phyloP scores from a whole-genome alignment of 495 filamentous ascomycete genomes.

The Aspergillus baeticus region DNA sequence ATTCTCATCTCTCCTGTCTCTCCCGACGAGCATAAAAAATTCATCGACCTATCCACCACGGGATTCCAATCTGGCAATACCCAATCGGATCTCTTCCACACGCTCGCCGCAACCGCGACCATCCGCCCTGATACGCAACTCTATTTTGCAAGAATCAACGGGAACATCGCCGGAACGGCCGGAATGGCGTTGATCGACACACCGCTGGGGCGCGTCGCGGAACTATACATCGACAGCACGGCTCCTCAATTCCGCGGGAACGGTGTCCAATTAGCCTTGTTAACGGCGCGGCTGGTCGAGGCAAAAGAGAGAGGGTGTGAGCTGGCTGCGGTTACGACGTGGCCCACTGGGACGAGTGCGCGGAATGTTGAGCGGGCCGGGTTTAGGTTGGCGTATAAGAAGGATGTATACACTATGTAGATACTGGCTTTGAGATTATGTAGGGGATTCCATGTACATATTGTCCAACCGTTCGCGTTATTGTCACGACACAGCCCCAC shows the following conservation, averaged over 20 bases:
- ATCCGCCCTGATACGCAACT: conserved; percentile 17
- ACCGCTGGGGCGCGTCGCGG: conserved; percentile 11
- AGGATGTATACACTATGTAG: too few species aligned
- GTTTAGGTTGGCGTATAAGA: conserved; percentile 18
- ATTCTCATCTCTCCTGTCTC: background rate
- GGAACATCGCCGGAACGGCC: conserved; percentile 16
- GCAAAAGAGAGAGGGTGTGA: conserved; percentile 13
- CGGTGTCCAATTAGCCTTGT: conserved; percentile 18
- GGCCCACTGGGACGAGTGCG: conserved; percentile 16
- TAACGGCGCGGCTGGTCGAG: conserved; percentile 15
- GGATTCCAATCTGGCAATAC: background rate
- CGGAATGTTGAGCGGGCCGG: conserved; percentile 23
- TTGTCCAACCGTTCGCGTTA: too few species aligned
- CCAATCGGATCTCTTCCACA: conserved; percentile 7
- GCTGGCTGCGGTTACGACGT: conserved; percentile 15
- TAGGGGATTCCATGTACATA: too few species aligned
- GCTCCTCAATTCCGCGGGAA: conserved; percentile 16
- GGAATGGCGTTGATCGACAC: conserved; percentile 22
- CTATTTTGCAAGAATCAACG: conserved; percentile 18
- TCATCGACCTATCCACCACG: background rate
- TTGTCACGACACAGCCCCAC: too few species aligned
- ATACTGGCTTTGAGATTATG: too few species aligned
- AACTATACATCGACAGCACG: conserved; percentile 26
- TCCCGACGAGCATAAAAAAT: background rate
- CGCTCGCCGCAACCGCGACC: conserved; percentile 16